Conservation (phyloP, 768 basidiomycete genomes). For the Amyloporia xantha region DNA sequence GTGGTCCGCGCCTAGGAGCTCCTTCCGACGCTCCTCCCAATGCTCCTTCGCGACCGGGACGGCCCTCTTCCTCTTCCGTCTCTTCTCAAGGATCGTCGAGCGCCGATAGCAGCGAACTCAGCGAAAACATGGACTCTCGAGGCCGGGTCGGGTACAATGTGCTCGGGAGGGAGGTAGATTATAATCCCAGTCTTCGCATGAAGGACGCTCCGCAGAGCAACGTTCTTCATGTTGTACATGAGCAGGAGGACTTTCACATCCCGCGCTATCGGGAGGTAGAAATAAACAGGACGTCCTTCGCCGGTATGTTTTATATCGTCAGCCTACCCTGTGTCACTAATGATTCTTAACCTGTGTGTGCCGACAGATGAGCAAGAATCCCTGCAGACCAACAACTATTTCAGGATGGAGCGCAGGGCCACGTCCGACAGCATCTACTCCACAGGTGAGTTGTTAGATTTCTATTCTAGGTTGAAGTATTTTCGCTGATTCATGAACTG, state of each 20-base stretch:
- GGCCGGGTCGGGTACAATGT: no score
- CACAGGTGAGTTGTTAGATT: background rate
- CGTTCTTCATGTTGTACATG: background rate
- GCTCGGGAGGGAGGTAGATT: no score
- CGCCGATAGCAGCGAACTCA: background rate
- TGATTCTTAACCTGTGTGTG: background rate
- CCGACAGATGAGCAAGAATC: background rate
- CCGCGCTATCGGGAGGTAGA: no score
- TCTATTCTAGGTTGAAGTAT: no score
- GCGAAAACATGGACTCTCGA: no score
- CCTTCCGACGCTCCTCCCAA: background rate
- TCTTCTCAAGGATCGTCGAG: slow-evolving; percentile 6
- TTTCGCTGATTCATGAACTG: no score
- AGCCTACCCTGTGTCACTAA: background rate
- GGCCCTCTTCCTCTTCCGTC: slow-evolving; percentile 9
- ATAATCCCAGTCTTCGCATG: no score
- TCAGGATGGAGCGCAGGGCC: background rate
- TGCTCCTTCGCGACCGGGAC: background rate
- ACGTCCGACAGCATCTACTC: background rate
- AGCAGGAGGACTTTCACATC: background rate
- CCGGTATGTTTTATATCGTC: no score
- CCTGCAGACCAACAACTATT: background rate
- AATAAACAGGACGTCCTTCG: background rate
- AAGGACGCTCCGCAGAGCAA: background rate
- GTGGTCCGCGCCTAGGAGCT: background rate